A percentile compares a stretch with the other conserved stretches of the same genome.
Evolutionary conservation across 2,329 filamentous ascomycete genomes (phyloP).

Genomic region (Epichloe sibirici): DNA sequence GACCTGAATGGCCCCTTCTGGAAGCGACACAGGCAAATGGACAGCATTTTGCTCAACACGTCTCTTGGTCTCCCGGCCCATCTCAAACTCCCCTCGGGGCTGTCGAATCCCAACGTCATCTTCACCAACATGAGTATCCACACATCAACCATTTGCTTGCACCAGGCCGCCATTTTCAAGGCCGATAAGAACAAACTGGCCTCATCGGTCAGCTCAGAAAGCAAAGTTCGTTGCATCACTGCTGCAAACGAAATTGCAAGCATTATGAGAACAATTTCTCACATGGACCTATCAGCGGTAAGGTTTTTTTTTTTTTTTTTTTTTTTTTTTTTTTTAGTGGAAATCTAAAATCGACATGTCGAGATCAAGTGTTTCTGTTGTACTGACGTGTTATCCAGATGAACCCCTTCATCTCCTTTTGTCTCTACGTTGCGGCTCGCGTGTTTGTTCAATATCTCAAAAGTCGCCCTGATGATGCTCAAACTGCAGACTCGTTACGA

Average conservation of each 20-base stretch:
- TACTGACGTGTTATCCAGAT: conserved; percentile 43
- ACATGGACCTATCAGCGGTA: conserved; percentile 74
- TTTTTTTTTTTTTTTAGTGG: no score
- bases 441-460: conserved; percentile 97
- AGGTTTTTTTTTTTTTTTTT: conserved; percentile 20
- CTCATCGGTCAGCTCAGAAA: conserved; percentile 68
- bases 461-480: conserved; percentile 74
- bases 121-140: conserved; percentile 97
- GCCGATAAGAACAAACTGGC: conserved; percentile 79
- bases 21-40: conserved; percentile 81
- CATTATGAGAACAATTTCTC: conserved; percentile 90
- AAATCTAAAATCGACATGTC: no score
- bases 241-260: conserved; percentile 88
- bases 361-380: background rate
- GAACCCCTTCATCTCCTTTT: conserved; percentile 93
- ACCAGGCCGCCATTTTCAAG: conserved; percentile 96
- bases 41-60: conserved; percentile 81
- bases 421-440: conserved; percentile 85
- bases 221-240: conserved; percentile 84
- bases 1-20: conserved; percentile 91
- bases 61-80: conserved; percentile 69
- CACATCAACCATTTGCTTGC: conserved; percentile 91
- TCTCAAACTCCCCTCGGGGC: conserved; percentile 64
- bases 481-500: conserved; percentile 67
- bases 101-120: conserved; percentile 71